A percentile compares a stretch with the other conserved stretches of the same genome.
Evolutionary conservation across 108 stramenopile genomes (phyloP).

Genomic region (Cyclostephanos tholiformis): DNA sequence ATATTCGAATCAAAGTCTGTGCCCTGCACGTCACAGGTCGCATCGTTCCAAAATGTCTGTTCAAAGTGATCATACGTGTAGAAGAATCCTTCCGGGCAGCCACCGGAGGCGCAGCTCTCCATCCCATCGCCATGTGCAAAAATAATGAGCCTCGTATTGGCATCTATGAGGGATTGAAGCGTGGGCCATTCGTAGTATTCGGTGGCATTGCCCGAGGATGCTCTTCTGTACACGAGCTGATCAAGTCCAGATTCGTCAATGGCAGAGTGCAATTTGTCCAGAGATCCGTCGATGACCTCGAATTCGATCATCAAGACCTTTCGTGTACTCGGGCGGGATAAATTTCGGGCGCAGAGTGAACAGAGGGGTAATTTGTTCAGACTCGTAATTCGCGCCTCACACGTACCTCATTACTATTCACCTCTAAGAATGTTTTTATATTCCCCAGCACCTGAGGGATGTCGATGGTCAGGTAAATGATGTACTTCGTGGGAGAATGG

Average conservation of each 20-base stretch:
- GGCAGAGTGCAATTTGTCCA: conserved; percentile 12
- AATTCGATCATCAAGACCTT: conserved; percentile 53
- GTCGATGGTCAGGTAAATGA: not conserved
- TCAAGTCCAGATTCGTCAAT: conserved; percentile 22
- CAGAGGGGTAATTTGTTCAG: no score
- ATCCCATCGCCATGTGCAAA: conserved; percentile 14
- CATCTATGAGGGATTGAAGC: conserved; percentile 36
- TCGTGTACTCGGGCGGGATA: not conserved
- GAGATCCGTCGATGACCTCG: conserved; percentile 45
- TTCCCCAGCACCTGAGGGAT: conserved; percentile 47
- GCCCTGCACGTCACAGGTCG: conserved; percentile 9
- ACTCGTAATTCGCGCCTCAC: not conserved
- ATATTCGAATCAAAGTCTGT: conserved; percentile 1
- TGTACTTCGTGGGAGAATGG: not conserved
- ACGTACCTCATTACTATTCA: conserved; percentile 31
- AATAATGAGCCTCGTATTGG: conserved; percentile 25
- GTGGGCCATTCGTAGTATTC: conserved; percentile 29
- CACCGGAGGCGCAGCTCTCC: not conserved
- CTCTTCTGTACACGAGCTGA: conserved; percentile 13
- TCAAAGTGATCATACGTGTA: conserved; percentile 30
- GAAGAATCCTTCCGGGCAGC: conserved; percentile 27
- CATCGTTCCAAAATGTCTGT: conserved; percentile 19
- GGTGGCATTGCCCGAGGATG: not conserved
- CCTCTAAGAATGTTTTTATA: conserved; percentile 58
- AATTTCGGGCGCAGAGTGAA: no score